Percentiles rank a stretch among this genome's conserved stretches.
Conservation (phyloP, 2,329 filamentous ascomycete genomes). For the Trichoderma sp. region DNA sequence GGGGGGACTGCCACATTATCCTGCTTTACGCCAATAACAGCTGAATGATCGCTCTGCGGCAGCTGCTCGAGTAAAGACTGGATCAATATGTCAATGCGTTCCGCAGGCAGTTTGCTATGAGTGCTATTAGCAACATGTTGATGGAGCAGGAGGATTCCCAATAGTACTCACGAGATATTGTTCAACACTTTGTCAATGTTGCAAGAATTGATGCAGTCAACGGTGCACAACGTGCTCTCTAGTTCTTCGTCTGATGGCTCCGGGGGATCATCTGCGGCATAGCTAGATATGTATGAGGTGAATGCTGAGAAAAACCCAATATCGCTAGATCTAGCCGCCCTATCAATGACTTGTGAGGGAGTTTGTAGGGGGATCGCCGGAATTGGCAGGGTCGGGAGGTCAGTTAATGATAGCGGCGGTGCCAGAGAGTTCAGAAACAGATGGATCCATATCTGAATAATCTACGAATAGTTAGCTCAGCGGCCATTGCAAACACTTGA, state of each 20-base stretch:
- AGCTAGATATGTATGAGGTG: constrained; percentile 96
- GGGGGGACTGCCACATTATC: constrained; percentile 69
- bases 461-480: constrained; percentile 48
- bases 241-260: constrained; percentile 97
- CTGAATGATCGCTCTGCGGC: constrained; percentile 76
- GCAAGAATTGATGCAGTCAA: constrained; percentile 92
- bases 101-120: constrained; percentile 43
- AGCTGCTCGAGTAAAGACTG: constrained; percentile 76
- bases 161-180: constrained; percentile 69
- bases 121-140: neutral
- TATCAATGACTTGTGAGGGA: constrained; percentile 89
- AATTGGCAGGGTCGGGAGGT: constrained; percentile 67
- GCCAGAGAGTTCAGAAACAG: constrained; percentile 95
- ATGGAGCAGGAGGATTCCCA: neutral
- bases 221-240: constrained; percentile 90
- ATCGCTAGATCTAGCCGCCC: constrained; percentile 75
- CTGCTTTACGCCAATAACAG: constrained; percentile 87
- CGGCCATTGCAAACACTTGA: too few relatives aligned
- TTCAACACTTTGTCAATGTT: constrained; percentile 78
- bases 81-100: constrained; percentile 47
- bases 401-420: constrained; percentile 70
- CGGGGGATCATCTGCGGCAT: constrained; percentile 94
- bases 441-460: constrained; percentile 91
- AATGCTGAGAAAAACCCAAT: constrained; percentile 90
- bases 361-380: constrained; percentile 85